Conservation (phyloP, 140 eudicot genomes). For the Senecio squalidus region DNA sequence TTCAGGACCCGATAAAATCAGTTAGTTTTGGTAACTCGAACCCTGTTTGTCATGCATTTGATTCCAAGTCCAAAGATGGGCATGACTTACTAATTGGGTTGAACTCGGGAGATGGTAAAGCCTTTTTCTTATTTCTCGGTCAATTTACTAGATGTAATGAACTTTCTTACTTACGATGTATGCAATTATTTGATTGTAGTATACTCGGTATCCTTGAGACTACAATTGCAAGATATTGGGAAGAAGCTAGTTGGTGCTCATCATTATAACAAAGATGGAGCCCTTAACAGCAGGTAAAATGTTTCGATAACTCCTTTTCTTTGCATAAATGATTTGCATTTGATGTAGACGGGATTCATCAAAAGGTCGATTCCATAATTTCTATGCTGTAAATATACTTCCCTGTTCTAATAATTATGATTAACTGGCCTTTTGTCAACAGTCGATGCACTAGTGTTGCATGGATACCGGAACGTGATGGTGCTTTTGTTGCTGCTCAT, state of each 20-base stretch:
- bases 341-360: background rate
- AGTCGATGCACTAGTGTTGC: slow-evolving; percentile 78
- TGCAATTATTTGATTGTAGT: slow-evolving; percentile 44
- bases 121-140: background rate
- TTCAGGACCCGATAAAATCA: slow-evolving; percentile 76
- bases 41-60: slow-evolving; percentile 84
- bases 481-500: slow-evolving; percentile 72
- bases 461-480: slow-evolving; percentile 83
- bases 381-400: background rate
- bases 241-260: slow-evolving; percentile 92
- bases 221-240: slow-evolving; percentile 79
- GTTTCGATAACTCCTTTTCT: no score
- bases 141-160: background rate
- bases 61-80: slow-evolving; percentile 75
- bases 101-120: slow-evolving; percentile 74
- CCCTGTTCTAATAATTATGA: background rate
- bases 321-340: background rate
- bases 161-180: slow-evolving; percentile 18
- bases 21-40: slow-evolving; percentile 70
- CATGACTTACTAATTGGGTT: slow-evolving; percentile 83
- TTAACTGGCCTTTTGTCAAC: slow-evolving; percentile 18
- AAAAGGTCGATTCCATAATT: background rate
- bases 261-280: slow-evolving; percentile 89
- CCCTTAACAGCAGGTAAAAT: slow-evolving; percentile 63
- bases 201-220: slow-evolving; percentile 72